Evolutionary conservation across 352 stramenopile species (phyloP).

Genomic region (Phytophthora hibernalis): DNA sequence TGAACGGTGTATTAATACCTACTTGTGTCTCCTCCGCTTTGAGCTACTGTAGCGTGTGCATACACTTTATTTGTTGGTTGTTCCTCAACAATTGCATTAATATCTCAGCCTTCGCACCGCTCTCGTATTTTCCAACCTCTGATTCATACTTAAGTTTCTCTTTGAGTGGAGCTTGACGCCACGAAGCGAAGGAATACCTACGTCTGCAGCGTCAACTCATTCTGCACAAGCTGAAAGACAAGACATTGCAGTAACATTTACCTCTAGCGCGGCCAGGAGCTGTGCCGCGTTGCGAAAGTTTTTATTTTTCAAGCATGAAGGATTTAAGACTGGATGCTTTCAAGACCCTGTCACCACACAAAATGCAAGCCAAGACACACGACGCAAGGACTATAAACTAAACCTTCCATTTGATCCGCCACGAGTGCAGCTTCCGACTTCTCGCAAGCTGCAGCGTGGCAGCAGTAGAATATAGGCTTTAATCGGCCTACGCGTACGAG

Average conservation of each 20-base stretch:
- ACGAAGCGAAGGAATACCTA: conserved; percentile 27
- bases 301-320: conserved; percentile 1
- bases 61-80: no score
- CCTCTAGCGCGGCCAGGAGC: no score
- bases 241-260: no score
- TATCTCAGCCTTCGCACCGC: no score
- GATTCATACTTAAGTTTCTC: no score
- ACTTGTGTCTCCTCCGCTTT: no score
- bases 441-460: conserved; percentile 8
- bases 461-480: conserved; percentile 31
- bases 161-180: conserved; percentile 18
- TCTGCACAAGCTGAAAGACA: conserved; percentile 13
- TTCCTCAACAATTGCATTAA: no score
- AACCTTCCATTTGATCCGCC: conserved; percentile 34
- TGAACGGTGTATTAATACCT: no score
- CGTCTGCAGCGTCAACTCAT: conserved; percentile 17
- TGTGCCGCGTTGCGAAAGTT: not conserved
- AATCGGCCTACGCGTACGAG: conserved; percentile 77
- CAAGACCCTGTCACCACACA: no score
- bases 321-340: not conserved
- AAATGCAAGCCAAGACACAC: not conserved
- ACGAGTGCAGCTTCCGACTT: conserved; percentile 5
- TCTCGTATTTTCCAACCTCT: no score
- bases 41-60: no score
- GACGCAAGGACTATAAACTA: conserved; percentile 35